Percentiles rank a stretch among this genome's conserved stretches.
phyloP scores from a whole-genome alignment of 2,329 filamentous ascomycete genomes.

The Chrysosporium queenslandicum region DNA sequence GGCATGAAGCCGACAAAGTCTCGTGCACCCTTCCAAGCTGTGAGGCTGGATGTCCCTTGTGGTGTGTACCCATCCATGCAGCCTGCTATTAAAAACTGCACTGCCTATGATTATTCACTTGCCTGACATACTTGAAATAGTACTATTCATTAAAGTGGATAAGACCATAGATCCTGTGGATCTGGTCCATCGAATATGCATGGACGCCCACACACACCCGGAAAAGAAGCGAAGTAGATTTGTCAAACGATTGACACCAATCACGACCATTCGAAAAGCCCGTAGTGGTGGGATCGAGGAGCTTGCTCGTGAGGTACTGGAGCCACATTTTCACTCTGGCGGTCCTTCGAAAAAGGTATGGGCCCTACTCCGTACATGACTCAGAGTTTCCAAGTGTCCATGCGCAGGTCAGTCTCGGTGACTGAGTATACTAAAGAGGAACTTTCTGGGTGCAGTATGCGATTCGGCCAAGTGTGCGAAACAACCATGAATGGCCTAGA shows the following conservation, averaged over 20 bases:
- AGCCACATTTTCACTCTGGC: slow-evolving; percentile 49
- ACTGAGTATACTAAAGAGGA: slow-evolving; percentile 1
- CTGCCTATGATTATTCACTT: slow-evolving; percentile 6
- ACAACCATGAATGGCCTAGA: slow-evolving; percentile 48
- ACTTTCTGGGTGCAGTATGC: slow-evolving; percentile 43
- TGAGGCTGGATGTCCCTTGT: slow-evolving; percentile 46
- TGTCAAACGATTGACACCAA: slow-evolving; percentile 51
- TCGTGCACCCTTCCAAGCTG: slow-evolving; percentile 42
- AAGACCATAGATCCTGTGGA: slow-evolving; percentile 50
- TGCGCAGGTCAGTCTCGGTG: background rate
- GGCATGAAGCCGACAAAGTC: slow-evolving; percentile 42
- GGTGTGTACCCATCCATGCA: slow-evolving; percentile 22
- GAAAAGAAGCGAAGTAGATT: slow-evolving; percentile 47
- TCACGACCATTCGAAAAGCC: slow-evolving; percentile 49
- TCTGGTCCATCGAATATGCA: slow-evolving; percentile 50
- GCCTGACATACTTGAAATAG: slow-evolving; percentile 30
- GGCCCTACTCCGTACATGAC: background rate
- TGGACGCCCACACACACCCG: slow-evolving; percentile 44
- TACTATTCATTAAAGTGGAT: slow-evolving; percentile 50
- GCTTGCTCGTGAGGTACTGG: slow-evolving; percentile 48
- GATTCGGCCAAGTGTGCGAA: slow-evolving; percentile 52
- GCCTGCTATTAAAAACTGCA: background rate
- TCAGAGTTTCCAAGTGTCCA: background rate
- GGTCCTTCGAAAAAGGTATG: slow-evolving; percentile 44
- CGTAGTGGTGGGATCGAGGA: slow-evolving; percentile 48